phyloP scores from a whole-genome alignment of 768 basidiomycete species.

The Cystobasidiopsis lactophilus region DNA sequence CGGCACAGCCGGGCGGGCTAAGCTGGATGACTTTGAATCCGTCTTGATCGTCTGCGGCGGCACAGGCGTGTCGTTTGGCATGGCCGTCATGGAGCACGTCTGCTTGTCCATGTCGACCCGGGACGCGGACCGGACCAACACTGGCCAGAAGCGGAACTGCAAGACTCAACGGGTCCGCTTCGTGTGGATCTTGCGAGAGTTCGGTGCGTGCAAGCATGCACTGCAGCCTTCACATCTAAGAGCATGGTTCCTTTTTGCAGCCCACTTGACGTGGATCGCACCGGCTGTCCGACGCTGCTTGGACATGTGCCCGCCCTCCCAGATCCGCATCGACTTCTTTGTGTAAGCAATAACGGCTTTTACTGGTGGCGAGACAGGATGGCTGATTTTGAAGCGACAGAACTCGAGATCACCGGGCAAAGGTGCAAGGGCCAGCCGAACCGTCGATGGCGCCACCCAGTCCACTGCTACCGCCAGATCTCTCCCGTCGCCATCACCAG shows the following conservation, averaged over 20 bases:
- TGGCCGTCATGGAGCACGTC: slow-evolving; percentile 43
- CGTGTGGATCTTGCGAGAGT: slow-evolving; percentile 56
- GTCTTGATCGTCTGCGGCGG: slow-evolving; percentile 47
- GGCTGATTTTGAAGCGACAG: too few relatives aligned
- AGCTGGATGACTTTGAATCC: slow-evolving; percentile 40
- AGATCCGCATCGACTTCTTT: slow-evolving; percentile 47
- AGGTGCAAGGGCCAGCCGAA: too few relatives aligned
- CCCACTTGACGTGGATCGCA: slow-evolving; percentile 61
- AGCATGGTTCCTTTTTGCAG: too few relatives aligned
- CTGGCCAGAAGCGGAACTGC: neutral
- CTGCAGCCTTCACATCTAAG: neutral
- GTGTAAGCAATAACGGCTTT: too few relatives aligned
- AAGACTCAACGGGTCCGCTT: slow-evolving; percentile 36
- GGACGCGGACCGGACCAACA: too few relatives aligned
- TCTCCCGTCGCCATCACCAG: too few relatives aligned
- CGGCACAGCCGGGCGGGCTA: slow-evolving; percentile 39
- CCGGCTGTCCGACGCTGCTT: slow-evolving; percentile 40
- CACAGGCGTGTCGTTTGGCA: slow-evolving; percentile 50
- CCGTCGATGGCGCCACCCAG: too few relatives aligned
- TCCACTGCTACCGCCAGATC: too few relatives aligned
- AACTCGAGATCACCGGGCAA: slow-evolving; percentile 23
- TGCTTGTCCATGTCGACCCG: slow-evolving; percentile 33
- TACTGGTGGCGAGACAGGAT: too few relatives aligned
- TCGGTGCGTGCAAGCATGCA: slow-evolving; percentile 30
- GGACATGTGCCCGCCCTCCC: slow-evolving; percentile 30